Evolutionary conservation across 176 grass and related monocot species (phyloP), one percentile per base, ranked within the genome.

Genomic region (Triticum dicoccoides): DNA sequence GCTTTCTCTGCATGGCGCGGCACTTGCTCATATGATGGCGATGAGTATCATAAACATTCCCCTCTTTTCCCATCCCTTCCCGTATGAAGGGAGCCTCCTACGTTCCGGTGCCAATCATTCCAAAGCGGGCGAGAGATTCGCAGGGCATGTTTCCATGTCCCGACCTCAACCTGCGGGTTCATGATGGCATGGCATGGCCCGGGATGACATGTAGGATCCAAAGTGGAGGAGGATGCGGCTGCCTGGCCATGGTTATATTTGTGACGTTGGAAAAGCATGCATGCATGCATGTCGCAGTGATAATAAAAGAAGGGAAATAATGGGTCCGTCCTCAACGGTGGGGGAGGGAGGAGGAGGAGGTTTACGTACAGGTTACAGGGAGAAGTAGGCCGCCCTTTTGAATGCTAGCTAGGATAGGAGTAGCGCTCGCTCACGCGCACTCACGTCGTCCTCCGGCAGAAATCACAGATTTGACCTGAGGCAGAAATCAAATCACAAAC

Each of bases 61-160:
- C 83, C 64, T 21, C 32, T 73, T 82, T 81, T 81, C 64, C 61
- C 24, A 14, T 23, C 75, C 10, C n/a, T 77, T 85, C 82, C 76
- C 54, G 51, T 85, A 58, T 24, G 84, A 86, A 66, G 65, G 81
- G 75, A 68, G 77, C 67, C 51, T 25, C 72, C 85, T n/a, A 79
- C 88, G 23, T 91, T 88, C 83, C 76, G 17, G 66, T 65, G n/a
- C 83, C 83, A 91, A 86, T 94, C 74, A 87, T 89, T 73, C 83
- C 79, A 77, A 77, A 89, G 76, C 4, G 30, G 5, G 2, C 11
- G 83, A 32, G 52, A 89, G 77, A 91, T 91, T 91, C 89, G 73
- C 80, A 42, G 63, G 56, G 77, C 76, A 78, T 89, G 84, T 86
- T 87, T 77, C 63, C 71, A n/a, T 82, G 82, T 69, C 56, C 56